A percentile compares a stretch with the other conserved stretches of the same genome.
phyloP scores from a whole-genome alignment of 768 basidiomycete genomes.

The Coprinopsis marcescibilis region DNA sequence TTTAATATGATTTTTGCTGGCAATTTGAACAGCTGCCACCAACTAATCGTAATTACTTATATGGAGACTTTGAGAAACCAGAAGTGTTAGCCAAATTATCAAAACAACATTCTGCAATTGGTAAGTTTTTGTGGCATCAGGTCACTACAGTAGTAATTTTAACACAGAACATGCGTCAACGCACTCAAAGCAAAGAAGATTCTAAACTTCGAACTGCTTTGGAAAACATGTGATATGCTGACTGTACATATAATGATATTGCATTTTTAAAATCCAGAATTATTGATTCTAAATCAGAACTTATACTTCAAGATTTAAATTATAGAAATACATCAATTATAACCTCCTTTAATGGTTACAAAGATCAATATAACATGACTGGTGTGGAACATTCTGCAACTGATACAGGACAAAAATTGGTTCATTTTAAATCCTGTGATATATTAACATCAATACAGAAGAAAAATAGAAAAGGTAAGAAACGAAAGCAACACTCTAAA shows the following conservation, averaged over 20 bases:
- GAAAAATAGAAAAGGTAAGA: slow-evolving; percentile 1
- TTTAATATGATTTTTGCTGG: slow-evolving; percentile 38
- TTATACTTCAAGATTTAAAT: slow-evolving; percentile 12
- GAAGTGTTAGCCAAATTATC: neutral
- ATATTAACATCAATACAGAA: neutral
- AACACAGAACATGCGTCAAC: slow-evolving; percentile 14
- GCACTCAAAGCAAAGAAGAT: slow-evolving; percentile 14
- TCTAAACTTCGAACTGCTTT: slow-evolving; percentile 20
- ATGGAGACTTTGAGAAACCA: no score
- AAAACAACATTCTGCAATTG: slow-evolving; percentile 17
- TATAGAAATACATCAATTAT: slow-evolving; percentile 30
- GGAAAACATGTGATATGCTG: slow-evolving; percentile 24
- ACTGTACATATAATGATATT: slow-evolving; percentile 20
- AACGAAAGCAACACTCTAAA: neutral
- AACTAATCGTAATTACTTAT: neutral
- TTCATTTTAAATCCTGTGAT: slow-evolving; percentile 25
- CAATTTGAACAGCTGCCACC: slow-evolving; percentile 41
- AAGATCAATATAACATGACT: slow-evolving; percentile 26
- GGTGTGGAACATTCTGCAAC: slow-evolving; percentile 24
- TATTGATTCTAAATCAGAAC: slow-evolving; percentile 15
- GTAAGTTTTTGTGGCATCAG: slow-evolving; percentile 26
- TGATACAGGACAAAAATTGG: slow-evolving; percentile 20
- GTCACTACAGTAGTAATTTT: slow-evolving; percentile 23
- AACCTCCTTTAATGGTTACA: slow-evolving; percentile 21
- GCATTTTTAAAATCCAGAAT: slow-evolving; percentile 19